A percentile compares a stretch with the other conserved stretches of the same genome.
phyloP scores from a whole-genome alignment of 768 basidiomycete species.

The Boletellus ananiceps region DNA sequence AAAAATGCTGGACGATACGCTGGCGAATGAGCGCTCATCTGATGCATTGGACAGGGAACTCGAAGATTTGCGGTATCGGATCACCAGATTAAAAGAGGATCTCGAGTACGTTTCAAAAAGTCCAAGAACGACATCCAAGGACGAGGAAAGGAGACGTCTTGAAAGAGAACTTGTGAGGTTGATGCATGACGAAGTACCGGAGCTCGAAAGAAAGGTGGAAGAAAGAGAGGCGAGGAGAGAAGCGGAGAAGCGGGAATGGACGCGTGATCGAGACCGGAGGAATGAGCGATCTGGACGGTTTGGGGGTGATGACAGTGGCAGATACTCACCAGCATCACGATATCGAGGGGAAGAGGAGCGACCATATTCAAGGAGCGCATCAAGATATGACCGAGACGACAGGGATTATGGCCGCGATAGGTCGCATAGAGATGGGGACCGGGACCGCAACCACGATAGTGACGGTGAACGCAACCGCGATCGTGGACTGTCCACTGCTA shows the following conservation, averaged over 20 bases:
- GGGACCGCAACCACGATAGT: slow-evolving; percentile 13
- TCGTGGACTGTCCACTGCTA: slow-evolving; percentile 31
- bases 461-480: slow-evolving; percentile 37
- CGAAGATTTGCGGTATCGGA: slow-evolving; percentile 78
- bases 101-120: slow-evolving; percentile 82
- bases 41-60: slow-evolving; percentile 90
- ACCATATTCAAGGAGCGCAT: slow-evolving; percentile 45
- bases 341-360: slow-evolving; percentile 47
- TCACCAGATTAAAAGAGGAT: slow-evolving; percentile 86
- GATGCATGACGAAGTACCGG: slow-evolving; percentile 88
- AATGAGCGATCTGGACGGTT: slow-evolving; percentile 78
- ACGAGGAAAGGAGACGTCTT: slow-evolving; percentile 79
- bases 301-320: slow-evolving; percentile 41
- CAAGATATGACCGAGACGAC: slow-evolving; percentile 33
- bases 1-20: slow-evolving; percentile 68
- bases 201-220: slow-evolving; percentile 81
- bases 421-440: slow-evolving; percentile 30
- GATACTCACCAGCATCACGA: slow-evolving; percentile 31
- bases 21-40: slow-evolving; percentile 75
- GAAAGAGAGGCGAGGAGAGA: slow-evolving; percentile 72
- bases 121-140: slow-evolving; percentile 64
- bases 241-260: slow-evolving; percentile 74
- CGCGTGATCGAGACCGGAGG: slow-evolving; percentile 72
- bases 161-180: slow-evolving; percentile 84
- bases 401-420: slow-evolving; percentile 35